Evolutionary conservation across 495 filamentous ascomycete species (phyloP).

Genomic region (Aspergillus panamensis): DNA sequence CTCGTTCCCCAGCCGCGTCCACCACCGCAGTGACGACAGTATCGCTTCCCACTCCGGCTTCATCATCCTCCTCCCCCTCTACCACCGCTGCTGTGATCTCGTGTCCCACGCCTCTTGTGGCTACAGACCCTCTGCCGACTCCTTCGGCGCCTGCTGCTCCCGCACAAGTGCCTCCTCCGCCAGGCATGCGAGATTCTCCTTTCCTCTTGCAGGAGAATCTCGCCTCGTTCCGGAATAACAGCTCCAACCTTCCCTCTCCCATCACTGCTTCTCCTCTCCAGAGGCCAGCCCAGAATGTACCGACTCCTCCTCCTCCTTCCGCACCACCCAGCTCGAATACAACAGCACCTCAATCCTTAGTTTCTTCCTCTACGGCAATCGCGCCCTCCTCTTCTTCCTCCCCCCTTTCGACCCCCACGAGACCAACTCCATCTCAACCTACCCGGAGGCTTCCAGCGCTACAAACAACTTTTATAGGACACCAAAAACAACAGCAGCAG

Average conservation of each 20-base stretch:
- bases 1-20: neutral
- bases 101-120: neutral
- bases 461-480: neutral
- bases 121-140: neutral
- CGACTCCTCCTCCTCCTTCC: slow-evolving; percentile 3
- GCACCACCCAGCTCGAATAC: slow-evolving; percentile 1
- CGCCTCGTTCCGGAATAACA: neutral
- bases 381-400: neutral
- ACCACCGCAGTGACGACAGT: neutral
- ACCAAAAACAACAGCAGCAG: neutral
- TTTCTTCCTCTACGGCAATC: neutral
- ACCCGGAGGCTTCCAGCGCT: neutral
- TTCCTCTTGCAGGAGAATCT: slow-evolving; percentile 7
- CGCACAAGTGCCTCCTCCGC: slow-evolving; percentile 4
- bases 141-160: neutral
- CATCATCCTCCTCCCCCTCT: neutral
- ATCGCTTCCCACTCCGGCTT: slow-evolving; percentile 1
- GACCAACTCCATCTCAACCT: neutral
- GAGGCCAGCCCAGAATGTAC: slow-evolving; percentile 4
- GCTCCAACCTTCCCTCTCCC: neutral
- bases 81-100: neutral
- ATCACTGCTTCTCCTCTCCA: slow-evolving; percentile 3
- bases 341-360: slow-evolving; percentile 1
- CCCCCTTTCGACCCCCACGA: neutral
- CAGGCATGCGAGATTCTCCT: slow-evolving; percentile 18